Evolutionary conservation across 306 rosid genomes (phyloP).

Genomic region (Biancaea sappan): DNA sequence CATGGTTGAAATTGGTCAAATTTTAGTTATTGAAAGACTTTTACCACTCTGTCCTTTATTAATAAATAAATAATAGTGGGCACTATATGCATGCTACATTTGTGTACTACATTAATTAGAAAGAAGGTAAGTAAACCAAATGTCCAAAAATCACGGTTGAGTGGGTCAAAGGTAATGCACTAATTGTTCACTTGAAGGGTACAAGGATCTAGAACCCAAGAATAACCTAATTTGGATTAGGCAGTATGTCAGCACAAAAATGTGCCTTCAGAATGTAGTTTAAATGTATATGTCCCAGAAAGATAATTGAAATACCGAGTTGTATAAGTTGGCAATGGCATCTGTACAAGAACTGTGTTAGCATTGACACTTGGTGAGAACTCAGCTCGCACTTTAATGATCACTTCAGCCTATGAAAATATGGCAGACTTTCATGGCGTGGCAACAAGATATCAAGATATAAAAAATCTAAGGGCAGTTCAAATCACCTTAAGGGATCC

Average conservation of each 20-base stretch:
- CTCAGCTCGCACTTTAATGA: conserved; percentile 78
- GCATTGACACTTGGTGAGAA: conserved; percentile 74
- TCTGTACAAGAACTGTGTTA: conserved; percentile 65
- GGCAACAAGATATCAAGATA: conserved; percentile 23
- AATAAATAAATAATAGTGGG: neutral
- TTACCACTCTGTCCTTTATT: neutral
- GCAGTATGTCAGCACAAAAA: neutral
- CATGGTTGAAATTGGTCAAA: neutral
- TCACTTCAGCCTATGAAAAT: conserved; percentile 76
- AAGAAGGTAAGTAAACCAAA: neutral
- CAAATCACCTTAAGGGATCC: conserved; percentile 71
- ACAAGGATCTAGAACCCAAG: neutral
- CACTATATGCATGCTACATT: neutral
- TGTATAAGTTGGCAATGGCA: conserved; percentile 84
- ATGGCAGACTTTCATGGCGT: conserved; percentile 22
- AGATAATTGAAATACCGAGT: conserved; percentile 60
- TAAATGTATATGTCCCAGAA: conserved; percentile 25
- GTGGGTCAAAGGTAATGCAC: neutral
- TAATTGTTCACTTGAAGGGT: neutral
- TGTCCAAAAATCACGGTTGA: neutral
- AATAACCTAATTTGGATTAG: neutral
- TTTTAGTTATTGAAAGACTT: neutral
- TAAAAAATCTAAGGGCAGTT: conserved; percentile 10
- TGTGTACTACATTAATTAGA: neutral
- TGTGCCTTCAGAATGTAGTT: conserved; percentile 14